phyloP scores from a whole-genome alignment of 495 filamentous ascomycete species.

The Opeltia flavorubescens region DNA sequence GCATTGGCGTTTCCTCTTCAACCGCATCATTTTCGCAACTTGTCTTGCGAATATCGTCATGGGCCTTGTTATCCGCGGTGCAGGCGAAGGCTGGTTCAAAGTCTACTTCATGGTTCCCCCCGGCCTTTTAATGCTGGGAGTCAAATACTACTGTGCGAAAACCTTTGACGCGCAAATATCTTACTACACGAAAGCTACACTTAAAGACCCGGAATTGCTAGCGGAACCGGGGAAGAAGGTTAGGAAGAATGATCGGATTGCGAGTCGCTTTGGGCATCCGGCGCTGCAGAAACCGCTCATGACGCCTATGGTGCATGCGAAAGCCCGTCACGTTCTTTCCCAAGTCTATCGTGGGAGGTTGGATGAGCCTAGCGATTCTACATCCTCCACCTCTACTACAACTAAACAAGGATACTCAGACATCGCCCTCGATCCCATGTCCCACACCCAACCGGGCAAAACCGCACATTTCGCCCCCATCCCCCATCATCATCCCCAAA shows the following conservation, averaged over 20 bases:
- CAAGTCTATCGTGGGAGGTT: slow-evolving; percentile 71
- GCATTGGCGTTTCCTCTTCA: slow-evolving; percentile 84
- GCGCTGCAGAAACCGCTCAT: slow-evolving; percentile 78
- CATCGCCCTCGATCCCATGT: slow-evolving; percentile 68
- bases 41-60: slow-evolving; percentile 69
- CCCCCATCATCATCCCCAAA: too few relatives aligned
- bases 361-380: slow-evolving; percentile 32
- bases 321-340: slow-evolving; percentile 66
- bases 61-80: slow-evolving; percentile 52
- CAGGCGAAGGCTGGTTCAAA: slow-evolving; percentile 39
- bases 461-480: slow-evolving; percentile 26
- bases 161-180: slow-evolving; percentile 64
- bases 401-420: slow-evolving; percentile 49
- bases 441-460: slow-evolving; percentile 60
- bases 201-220: slow-evolving; percentile 43
- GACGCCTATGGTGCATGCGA: slow-evolving; percentile 91
- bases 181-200: slow-evolving; percentile 54
- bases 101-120: slow-evolving; percentile 59
- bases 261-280: slow-evolving; percentile 75
- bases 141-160: slow-evolving; percentile 72
- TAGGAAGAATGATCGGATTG: slow-evolving; percentile 53
- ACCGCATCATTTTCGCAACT: slow-evolving; percentile 74
- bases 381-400: background rate
- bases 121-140: slow-evolving; percentile 63
- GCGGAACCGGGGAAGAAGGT: slow-evolving; percentile 34